Evolutionary conservation across 2,329 filamentous ascomycete genomes (phyloP).

Genomic region (Sarocladium oryzae): DNA sequence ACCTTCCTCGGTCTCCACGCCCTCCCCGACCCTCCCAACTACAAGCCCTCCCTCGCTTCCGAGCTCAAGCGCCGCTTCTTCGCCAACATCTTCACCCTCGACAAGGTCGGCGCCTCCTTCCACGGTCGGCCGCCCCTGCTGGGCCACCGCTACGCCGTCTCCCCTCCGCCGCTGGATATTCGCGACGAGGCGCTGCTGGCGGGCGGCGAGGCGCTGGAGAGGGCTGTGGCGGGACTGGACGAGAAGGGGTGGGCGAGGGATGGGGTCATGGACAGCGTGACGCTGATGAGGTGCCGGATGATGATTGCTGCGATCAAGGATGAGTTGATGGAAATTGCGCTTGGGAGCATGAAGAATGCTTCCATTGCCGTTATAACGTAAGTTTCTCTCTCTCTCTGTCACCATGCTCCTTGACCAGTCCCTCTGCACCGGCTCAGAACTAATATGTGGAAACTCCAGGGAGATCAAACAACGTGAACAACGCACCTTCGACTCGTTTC

Average conservation of each 20-base stretch:
- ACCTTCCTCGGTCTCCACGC: conserved; percentile 24
- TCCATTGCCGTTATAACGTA: conserved; percentile 7
- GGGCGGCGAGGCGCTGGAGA: conserved; percentile 25
- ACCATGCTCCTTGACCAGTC: background rate
- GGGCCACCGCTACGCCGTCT: conserved; percentile 44
- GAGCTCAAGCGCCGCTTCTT: conserved; percentile 29
- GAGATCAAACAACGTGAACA: conserved; percentile 20
- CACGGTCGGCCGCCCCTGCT: conserved; percentile 48
- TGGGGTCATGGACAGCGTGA: conserved; percentile 22
- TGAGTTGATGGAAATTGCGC: conserved; percentile 22
- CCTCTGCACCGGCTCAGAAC: too few species aligned
- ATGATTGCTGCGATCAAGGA: conserved; percentile 20
- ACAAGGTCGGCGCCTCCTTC: conserved; percentile 46
- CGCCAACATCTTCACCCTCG: conserved; percentile 32
- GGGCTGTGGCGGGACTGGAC: conserved; percentile 28
- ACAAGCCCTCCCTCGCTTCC: conserved; percentile 21
- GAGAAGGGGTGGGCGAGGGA: conserved; percentile 32
- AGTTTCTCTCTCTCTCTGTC: background rate
- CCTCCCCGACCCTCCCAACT: conserved; percentile 13
- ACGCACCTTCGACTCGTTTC: conserved; percentile 36
- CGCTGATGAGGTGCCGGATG: conserved; percentile 19
- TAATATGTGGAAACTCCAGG: too few species aligned
- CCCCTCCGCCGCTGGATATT: conserved; percentile 49
- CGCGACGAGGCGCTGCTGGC: conserved; percentile 40
- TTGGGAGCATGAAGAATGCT: conserved; percentile 17